A percentile compares a stretch with the other conserved stretches of the same genome.
Conservation (phyloP, 768 basidiomycete species). For the Termitomyces sp. region DNA sequence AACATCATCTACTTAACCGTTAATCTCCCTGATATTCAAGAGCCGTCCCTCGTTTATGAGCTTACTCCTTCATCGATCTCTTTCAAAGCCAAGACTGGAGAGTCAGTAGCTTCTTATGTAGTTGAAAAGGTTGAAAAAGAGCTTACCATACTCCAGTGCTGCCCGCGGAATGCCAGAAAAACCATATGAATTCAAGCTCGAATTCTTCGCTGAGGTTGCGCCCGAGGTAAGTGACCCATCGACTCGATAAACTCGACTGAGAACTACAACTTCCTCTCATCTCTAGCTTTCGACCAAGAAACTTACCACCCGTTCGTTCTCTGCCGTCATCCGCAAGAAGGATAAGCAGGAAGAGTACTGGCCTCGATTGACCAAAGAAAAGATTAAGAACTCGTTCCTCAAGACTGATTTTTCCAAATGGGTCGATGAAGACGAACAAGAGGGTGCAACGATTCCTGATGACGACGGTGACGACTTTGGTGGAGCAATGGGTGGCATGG, state of each 20-base stretch:
- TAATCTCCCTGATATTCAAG: conserved; percentile 72
- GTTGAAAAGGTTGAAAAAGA: not conserved
- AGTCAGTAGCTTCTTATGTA: conserved; percentile 36
- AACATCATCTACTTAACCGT: conserved; percentile 85
- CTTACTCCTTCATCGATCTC: conserved; percentile 53
- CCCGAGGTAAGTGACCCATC: conserved; percentile 55
- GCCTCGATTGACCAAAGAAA: conserved; percentile 90
- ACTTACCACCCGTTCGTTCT: conserved; percentile 63
- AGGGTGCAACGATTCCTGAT: conserved; percentile 41
- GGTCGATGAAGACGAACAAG: conserved; percentile 98
- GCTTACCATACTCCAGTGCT: conserved; percentile 21
- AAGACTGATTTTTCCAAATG: conserved; percentile 96
- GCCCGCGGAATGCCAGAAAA: conserved; percentile 42
- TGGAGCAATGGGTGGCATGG: conserved; percentile 47
- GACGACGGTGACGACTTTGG: conserved; percentile 45
- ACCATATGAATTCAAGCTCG: conserved; percentile 70
- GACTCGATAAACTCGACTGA: not conserved
- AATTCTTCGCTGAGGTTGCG: conserved; percentile 70
- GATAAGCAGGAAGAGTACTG: conserved; percentile 74
- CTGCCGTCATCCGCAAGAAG: conserved; percentile 77
- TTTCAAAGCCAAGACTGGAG: conserved; percentile 61
- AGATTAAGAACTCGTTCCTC: conserved; percentile 71
- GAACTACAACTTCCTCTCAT: conserved; percentile 1
- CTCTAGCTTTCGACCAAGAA: conserved; percentile 52
- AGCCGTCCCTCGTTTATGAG: conserved; percentile 51